Evolutionary conservation across 164 flowering plant genomes (phyloP).

Genomic region (Santalum album): DNA sequence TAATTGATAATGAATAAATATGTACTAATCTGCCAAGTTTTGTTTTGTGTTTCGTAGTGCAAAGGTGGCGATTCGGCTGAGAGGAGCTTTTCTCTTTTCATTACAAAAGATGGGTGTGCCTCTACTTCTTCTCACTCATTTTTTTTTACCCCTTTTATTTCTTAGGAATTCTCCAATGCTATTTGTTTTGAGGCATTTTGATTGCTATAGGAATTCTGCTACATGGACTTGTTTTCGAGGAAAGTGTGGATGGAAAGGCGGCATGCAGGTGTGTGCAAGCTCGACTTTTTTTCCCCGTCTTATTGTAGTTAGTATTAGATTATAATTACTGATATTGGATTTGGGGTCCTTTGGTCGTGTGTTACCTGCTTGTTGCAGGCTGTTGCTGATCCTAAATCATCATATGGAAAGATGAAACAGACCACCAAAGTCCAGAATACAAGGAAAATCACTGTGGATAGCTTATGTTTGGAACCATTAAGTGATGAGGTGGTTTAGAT

Average conservation of each 20-base stretch:
- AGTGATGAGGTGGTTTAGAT: slow-evolving; percentile 36
- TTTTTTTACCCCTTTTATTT: neutral
- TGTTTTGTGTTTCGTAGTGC: slow-evolving; percentile 35
- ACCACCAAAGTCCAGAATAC: slow-evolving; percentile 13
- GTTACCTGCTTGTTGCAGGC: slow-evolving; percentile 32
- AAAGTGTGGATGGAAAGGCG: slow-evolving; percentile 71
- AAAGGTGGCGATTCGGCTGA: slow-evolving; percentile 56
- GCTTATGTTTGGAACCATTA: slow-evolving; percentile 45
- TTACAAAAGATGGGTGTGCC: slow-evolving; percentile 44
- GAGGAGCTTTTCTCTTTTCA: slow-evolving; percentile 50
- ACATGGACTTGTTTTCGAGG: slow-evolving; percentile 58
- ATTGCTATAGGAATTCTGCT: slow-evolving; percentile 33
- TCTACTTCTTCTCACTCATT: neutral
- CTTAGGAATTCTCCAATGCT: neutral
- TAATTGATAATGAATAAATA: neutral
- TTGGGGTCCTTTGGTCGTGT: slow-evolving; percentile 1
- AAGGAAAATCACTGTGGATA: slow-evolving; percentile 39
- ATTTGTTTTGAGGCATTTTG: neutral
- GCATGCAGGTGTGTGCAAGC: slow-evolving; percentile 23
- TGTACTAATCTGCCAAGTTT: neutral
- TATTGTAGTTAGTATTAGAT: neutral
- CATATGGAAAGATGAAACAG: slow-evolving; percentile 13
- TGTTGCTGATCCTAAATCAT: slow-evolving; percentile 22
- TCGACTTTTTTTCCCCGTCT: neutral
- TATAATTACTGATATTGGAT: slow-evolving; percentile 1